These are phyloP conservation scores for Ophiostoma fasciatum DNA, from an alignment of 2,329 filamentous ascomycete species.

Conservation along the genomic window DNA sequence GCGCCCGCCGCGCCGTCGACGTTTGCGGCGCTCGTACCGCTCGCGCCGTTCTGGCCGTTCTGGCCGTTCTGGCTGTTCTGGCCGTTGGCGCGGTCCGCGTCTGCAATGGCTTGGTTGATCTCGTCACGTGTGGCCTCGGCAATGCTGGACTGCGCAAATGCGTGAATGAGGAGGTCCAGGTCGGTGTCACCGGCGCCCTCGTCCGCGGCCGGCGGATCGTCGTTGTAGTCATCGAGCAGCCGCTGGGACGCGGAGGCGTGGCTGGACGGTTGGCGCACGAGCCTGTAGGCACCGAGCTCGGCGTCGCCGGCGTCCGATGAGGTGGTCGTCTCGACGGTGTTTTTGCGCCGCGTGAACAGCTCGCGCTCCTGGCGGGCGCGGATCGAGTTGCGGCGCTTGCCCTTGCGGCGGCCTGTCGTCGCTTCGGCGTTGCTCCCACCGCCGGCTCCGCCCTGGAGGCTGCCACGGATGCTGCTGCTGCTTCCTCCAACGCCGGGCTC, in stretches of 20 bases:
- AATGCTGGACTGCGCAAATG: slow-evolving; percentile 67
- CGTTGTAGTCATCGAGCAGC: slow-evolving; percentile 52
- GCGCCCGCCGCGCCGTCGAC: neutral
- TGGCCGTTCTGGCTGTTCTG: slow-evolving; percentile 42
- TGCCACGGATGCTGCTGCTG: slow-evolving; percentile 15
- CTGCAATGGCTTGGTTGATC: slow-evolving; percentile 53
- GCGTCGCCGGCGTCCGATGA: slow-evolving; percentile 42
- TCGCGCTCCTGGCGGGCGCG: slow-evolving; percentile 77
- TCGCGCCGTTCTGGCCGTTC: neutral
- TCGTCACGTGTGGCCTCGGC: slow-evolving; percentile 61
- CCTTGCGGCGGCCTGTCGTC: slow-evolving; percentile 40
- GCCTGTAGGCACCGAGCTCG: slow-evolving; percentile 34
- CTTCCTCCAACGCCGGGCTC: no score
- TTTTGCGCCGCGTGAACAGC: slow-evolving; percentile 72
- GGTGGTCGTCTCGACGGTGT: slow-evolving; percentile 45
- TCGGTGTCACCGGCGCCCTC: slow-evolving; percentile 56
- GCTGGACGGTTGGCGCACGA: slow-evolving; percentile 31
- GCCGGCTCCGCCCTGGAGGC: no score
- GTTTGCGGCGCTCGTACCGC: no score
- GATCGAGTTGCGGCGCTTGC: slow-evolving; percentile 64
- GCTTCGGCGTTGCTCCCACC: slow-evolving; percentile 37
- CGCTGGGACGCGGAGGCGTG: slow-evolving; percentile 38
- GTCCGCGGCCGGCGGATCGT: slow-evolving; percentile 45
- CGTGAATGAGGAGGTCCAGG: slow-evolving; percentile 64
- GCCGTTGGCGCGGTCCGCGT: slow-evolving; percentile 53